Percentiles rank a stretch among this genome's conserved stretches.
Evolutionary conservation across 352 stramenopile species (phyloP).

Genomic region (Phytopythium sindhum): DNA sequence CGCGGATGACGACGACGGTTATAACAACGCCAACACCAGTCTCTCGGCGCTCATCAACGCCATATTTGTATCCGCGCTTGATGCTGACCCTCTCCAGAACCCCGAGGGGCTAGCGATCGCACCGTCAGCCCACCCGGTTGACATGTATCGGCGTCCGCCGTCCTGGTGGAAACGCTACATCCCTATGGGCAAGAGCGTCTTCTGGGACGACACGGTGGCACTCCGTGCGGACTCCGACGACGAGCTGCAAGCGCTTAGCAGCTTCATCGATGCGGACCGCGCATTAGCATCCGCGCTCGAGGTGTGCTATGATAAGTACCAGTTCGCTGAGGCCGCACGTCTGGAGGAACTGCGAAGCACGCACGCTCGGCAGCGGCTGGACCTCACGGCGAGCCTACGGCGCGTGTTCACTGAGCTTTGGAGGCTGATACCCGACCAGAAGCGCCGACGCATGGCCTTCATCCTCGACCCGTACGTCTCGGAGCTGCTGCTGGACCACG

Average conservation of each 20-base stretch:
- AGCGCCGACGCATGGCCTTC: constrained; percentile 44
- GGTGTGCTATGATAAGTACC: constrained; percentile 72
- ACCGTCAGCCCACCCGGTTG: constrained; percentile 30
- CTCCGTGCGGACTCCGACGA: constrained; percentile 56
- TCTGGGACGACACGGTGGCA: constrained; percentile 68
- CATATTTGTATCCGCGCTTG: constrained; percentile 28
- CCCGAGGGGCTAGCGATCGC: constrained; percentile 17
- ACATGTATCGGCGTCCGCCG: constrained; percentile 39
- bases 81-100: constrained; percentile 1
- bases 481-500: constrained; percentile 49
- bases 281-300: constrained; percentile 48
- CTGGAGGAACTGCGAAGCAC: constrained; percentile 67
- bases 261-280: constrained; percentile 44
- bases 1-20: background rate
- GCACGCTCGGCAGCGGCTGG: constrained; percentile 30
- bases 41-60: constrained; percentile 34
- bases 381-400: constrained; percentile 35
- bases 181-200: constrained; percentile 53
- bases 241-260: constrained; percentile 30
- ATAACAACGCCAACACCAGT: constrained; percentile 2
- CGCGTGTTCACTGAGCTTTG: constrained; percentile 56
- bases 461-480: constrained; percentile 64
- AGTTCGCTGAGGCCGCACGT: constrained; percentile 70
- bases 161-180: constrained; percentile 60
- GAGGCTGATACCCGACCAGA: constrained; percentile 43